A percentile compares a stretch with the other conserved stretches of the same genome.
These are phyloP conservation scores for Albophoma yamanashiensis DNA, from an alignment of 2,329 filamentous ascomycete genomes.

Conservation along the genomic window DNA sequence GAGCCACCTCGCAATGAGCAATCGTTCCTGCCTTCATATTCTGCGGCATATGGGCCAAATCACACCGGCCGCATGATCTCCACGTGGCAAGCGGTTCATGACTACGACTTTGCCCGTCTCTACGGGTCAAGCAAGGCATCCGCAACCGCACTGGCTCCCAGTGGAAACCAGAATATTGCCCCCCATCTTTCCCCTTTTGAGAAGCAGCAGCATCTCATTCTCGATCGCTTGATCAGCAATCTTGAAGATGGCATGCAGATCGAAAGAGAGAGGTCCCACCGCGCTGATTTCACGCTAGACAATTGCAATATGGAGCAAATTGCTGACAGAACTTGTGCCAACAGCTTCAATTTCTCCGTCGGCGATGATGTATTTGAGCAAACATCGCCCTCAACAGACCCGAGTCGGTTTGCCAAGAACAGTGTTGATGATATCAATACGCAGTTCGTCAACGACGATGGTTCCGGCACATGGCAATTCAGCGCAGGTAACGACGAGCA, in stretches of 20 bases:
- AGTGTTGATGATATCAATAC: constrained; percentile 54
- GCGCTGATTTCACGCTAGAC: not conserved
- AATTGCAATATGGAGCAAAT: not conserved
- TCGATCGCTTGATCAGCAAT: constrained; percentile 26
- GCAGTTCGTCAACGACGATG: constrained; percentile 42
- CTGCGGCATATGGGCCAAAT: constrained; percentile 5
- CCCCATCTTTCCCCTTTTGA: constrained; percentile 26
- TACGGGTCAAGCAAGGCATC: constrained; percentile 3
- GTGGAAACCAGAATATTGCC: constrained; percentile 16
- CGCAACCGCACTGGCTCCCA: constrained; percentile 13
- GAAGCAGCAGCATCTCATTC: constrained; percentile 24
- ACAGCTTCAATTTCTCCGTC: constrained; percentile 41
- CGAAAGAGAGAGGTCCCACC: constrained; percentile 6
- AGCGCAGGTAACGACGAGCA: constrained; percentile 33
- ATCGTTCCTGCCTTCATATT: constrained; percentile 4
- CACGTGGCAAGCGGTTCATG: not conserved
- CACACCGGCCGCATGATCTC: not conserved
- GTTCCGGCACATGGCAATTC: constrained; percentile 36
- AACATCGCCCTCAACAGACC: constrained; percentile 18
- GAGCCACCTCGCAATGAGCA: constrained; percentile 15
- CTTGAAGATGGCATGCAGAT: constrained; percentile 6
- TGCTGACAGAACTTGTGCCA: constrained; percentile 21
- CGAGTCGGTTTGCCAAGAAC: constrained; percentile 32
- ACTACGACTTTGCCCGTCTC: not conserved
- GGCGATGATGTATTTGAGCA: constrained; percentile 29